phyloP scores from a whole-genome alignment of 169 alveolate genomes.

The Cryptosporidium baileyi region DNA sequence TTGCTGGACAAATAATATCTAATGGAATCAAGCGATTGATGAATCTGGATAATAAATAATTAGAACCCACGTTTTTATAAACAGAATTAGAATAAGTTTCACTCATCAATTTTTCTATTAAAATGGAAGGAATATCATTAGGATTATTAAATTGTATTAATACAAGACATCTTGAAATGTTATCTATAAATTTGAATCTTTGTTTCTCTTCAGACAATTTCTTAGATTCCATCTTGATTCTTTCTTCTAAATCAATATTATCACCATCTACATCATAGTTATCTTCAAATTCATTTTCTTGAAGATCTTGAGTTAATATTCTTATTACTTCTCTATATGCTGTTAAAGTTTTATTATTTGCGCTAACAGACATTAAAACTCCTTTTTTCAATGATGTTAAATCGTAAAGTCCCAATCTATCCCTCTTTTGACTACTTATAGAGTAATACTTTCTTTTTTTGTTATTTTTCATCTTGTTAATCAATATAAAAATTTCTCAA shows the following conservation, averaged over 20 bases:
- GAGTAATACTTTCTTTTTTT: constrained; percentile 21
- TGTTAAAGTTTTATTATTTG: constrained; percentile 1
- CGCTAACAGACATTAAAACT: constrained; percentile 51
- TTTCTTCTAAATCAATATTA: background rate
- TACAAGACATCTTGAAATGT: constrained; percentile 46
- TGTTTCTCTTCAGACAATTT: background rate
- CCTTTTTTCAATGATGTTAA: constrained; percentile 3
- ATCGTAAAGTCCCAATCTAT: background rate
- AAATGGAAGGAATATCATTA: constrained; percentile 14
- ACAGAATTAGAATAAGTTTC: background rate
- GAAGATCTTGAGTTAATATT: background rate
- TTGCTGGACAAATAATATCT: constrained; percentile 17
- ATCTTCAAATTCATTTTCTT: too few relatives aligned
- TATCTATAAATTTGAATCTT: constrained; percentile 7
- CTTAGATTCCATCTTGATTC: background rate
- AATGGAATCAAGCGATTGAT: constrained; percentile 32
- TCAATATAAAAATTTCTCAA: too few relatives aligned
- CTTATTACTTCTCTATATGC: constrained; percentile 28
- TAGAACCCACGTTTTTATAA: background rate
- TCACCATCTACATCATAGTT: background rate
- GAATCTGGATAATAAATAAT: constrained; percentile 27
- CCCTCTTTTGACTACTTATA: too few relatives aligned
- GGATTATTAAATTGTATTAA: constrained; percentile 5
- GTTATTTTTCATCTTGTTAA: background rate
- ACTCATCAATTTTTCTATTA: constrained; percentile 26